Evolutionary conservation across 2,329 filamentous ascomycete genomes (phyloP).

Genomic region (Grosmannia huntii): DNA sequence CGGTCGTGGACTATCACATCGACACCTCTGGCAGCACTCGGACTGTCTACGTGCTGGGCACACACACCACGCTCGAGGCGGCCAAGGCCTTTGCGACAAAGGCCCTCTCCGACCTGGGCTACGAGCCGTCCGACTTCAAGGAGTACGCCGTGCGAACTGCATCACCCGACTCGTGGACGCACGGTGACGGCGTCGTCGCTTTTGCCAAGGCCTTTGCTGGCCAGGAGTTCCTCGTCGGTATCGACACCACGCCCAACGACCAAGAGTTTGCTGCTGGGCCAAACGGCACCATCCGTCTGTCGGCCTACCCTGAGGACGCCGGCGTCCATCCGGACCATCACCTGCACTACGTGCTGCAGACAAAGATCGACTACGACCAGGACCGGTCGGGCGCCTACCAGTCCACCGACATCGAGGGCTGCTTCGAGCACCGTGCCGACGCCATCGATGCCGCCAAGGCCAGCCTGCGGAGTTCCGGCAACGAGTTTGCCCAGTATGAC

Average conservation of each 20-base stretch:
- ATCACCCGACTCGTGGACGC: constrained; percentile 16
- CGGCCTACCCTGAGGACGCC: constrained; percentile 5
- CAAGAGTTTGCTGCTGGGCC: constrained; percentile 15
- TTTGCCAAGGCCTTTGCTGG: constrained; percentile 23
- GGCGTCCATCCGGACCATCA: constrained; percentile 13
- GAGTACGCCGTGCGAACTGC: constrained; percentile 16
- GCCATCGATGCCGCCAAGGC: constrained; percentile 22
- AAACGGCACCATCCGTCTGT: constrained; percentile 14
- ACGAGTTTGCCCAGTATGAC: constrained; percentile 22
- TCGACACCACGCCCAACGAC: constrained; percentile 26
- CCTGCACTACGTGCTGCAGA: constrained; percentile 30
- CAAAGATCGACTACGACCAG: constrained; percentile 26
- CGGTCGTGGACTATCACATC: constrained; percentile 20
- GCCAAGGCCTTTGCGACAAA: constrained; percentile 23
- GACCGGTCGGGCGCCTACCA: constrained; percentile 23
- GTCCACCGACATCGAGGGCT: constrained; percentile 25
- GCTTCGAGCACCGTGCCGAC: constrained; percentile 20
- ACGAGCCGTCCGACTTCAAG: constrained; percentile 24
- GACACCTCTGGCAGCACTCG: constrained; percentile 17
- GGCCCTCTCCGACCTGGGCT: constrained; percentile 21
- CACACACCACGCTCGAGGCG: constrained; percentile 21
- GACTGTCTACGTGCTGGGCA: constrained; percentile 24
- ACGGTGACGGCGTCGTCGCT: constrained; percentile 25
- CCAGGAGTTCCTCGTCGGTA: constrained; percentile 23
- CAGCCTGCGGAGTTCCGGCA: constrained; percentile 16